phyloP scores from a whole-genome alignment of 1,139 yeast species.

The Hyphopichia fennica region DNA sequence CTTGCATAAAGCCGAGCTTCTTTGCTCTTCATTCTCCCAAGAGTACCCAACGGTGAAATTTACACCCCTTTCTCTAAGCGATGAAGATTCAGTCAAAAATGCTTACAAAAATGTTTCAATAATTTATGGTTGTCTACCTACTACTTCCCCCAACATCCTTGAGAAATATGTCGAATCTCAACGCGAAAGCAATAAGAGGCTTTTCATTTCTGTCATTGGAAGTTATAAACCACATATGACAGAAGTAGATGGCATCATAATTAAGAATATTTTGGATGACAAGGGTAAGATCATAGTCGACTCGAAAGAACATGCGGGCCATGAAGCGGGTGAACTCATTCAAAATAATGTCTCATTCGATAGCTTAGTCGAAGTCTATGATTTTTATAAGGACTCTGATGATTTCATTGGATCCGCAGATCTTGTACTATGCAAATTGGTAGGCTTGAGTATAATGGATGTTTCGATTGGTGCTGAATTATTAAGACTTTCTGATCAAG shows the following conservation, averaged over 20 bases:
- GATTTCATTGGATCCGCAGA: neutral
- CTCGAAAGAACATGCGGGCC: constrained; percentile 53
- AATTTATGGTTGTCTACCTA: constrained; percentile 61
- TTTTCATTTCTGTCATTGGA: constrained; percentile 62
- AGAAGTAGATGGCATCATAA: constrained; percentile 53
- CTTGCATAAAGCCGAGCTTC: constrained; percentile 36
- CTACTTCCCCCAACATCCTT: constrained; percentile 48
- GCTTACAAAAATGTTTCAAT: constrained; percentile 15
- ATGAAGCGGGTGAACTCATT: constrained; percentile 67
- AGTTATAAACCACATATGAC: constrained; percentile 70
- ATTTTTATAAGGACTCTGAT: neutral
- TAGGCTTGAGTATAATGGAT: neutral
- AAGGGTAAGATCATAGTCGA: constrained; percentile 53
- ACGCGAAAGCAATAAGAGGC: constrained; percentile 22
- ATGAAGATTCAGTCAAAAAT: neutral
- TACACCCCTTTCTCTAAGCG: neutral
- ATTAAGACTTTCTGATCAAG: neutral
- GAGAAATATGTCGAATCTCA: constrained; percentile 31
- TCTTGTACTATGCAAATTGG: neutral
- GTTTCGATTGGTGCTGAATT: neutral
- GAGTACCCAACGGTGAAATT: neutral
- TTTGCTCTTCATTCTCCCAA: constrained; percentile 13
- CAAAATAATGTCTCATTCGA: constrained; percentile 36
- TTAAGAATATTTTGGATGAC: constrained; percentile 27
- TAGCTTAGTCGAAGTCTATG: constrained; percentile 38